phyloP scores from a whole-genome alignment of 2,329 filamentous ascomycete genomes.

The Aspergillus jensenii region DNA sequence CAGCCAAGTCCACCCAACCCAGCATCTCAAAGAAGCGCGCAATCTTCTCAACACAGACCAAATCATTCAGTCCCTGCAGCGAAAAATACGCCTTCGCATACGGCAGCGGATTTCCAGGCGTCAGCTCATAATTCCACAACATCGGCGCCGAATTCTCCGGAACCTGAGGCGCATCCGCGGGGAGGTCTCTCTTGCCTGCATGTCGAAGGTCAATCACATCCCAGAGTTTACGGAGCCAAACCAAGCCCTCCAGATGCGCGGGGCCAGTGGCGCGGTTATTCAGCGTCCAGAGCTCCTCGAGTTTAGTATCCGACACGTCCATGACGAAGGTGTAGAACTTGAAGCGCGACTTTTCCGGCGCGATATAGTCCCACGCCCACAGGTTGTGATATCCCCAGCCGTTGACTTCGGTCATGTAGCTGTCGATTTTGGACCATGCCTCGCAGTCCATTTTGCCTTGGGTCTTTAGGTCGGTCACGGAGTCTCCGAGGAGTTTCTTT shows the following conservation, averaged over 20 bases:
- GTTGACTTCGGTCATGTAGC: not conserved
- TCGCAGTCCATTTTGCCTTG: not conserved
- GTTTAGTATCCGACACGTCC: not conserved
- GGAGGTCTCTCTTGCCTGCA: not conserved
- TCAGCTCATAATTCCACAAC: constrained; percentile 5
- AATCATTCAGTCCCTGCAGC: constrained; percentile 3
- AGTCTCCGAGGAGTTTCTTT: not conserved
- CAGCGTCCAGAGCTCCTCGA: not conserved
- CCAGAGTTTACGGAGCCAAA: not conserved
- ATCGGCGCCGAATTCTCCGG: not conserved
- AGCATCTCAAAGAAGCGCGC: not conserved
- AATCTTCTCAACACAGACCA: not conserved
- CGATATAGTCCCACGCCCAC: not conserved
- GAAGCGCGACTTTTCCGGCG: not conserved
- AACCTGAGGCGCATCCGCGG: not conserved
- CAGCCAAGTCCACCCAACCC: not conserved
- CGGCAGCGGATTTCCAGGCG: not conserved
- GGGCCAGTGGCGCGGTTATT: not conserved
- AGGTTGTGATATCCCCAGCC: not conserved
- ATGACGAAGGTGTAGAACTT: not conserved
- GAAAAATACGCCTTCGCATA: constrained; percentile 3
- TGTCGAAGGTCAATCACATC: not conserved
- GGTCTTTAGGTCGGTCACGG: not conserved
- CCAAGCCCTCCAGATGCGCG: not conserved
- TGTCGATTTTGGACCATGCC: not conserved